Percentiles rank a stretch among this genome's conserved stretches.
Evolutionary conservation across 352 stramenopile species (phyloP).

Genomic region (Phytophthora foliorum): DNA sequence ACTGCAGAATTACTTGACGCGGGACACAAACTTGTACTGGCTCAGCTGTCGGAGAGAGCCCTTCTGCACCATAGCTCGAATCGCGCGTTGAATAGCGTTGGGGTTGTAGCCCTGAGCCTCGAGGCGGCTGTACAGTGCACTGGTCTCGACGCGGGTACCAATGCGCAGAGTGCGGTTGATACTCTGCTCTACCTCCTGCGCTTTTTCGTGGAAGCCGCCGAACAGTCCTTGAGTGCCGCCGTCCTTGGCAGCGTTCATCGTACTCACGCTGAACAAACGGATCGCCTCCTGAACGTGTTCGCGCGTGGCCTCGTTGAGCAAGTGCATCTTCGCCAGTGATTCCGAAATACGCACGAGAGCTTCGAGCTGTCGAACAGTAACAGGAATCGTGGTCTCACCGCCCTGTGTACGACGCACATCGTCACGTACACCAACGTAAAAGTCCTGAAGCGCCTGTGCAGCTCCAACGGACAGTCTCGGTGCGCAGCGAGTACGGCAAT

Average conservation of each 20-base stretch:
- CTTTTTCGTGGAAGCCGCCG: slow-evolving; percentile 84
- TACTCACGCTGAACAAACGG: slow-evolving; percentile 98
- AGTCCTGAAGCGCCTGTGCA: slow-evolving; percentile 94
- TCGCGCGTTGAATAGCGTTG: slow-evolving; percentile 88
- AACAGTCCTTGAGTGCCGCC: slow-evolving; percentile 89
- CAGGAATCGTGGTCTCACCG: slow-evolving; percentile 92
- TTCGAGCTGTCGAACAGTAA: slow-evolving; percentile 99
- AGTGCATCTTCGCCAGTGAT: slow-evolving; percentile 98
- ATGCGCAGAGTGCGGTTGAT: slow-evolving; percentile 89
- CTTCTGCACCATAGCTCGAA: slow-evolving; percentile 90
- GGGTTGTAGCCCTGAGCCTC: slow-evolving; percentile 87
- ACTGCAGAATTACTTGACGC: slow-evolving; percentile 60
- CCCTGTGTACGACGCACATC: slow-evolving; percentile 91
- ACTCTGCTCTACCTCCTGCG: slow-evolving; percentile 83
- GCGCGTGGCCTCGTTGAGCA: slow-evolving; percentile 85
- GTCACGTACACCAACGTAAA: slow-evolving; percentile 98
- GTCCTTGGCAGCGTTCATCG: slow-evolving; percentile 96
- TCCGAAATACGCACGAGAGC: slow-evolving; percentile 98
- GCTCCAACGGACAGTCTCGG: slow-evolving; percentile 93
- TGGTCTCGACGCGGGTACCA: slow-evolving; percentile 82
- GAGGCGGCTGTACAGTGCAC: slow-evolving; percentile 81
- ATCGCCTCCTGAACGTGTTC: slow-evolving; percentile 98
- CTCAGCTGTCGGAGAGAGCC: slow-evolving; percentile 80
- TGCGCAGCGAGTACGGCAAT: slow-evolving; percentile 96
- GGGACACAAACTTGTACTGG: slow-evolving; percentile 88